Evolutionary conservation across 805 yeast genomes (phyloP).

Genomic region (Saccharomycopsis lassenensis): DNA sequence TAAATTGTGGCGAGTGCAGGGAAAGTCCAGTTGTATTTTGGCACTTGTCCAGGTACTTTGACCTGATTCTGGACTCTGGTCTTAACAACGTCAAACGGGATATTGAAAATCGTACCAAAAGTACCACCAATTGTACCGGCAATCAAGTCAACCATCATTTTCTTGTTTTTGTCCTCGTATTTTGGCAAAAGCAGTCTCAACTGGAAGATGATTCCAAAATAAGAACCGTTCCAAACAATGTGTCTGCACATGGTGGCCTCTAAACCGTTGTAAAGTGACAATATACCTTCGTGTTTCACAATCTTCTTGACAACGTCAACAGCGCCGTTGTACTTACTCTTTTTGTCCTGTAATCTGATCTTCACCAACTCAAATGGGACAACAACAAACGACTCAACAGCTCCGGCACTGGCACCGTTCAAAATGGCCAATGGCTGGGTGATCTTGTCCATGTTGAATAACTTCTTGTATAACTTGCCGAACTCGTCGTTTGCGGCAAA

Average conservation of each 20-base stretch:
- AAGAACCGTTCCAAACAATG: constrained; percentile 94
- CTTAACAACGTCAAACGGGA: constrained; percentile 96
- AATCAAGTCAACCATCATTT: constrained; percentile 76
- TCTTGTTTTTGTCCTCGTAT: constrained; percentile 58
- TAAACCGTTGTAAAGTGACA: constrained; percentile 85
- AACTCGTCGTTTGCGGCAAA: constrained; percentile 98
- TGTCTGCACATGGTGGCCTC: constrained; percentile 98
- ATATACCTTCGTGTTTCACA: constrained; percentile 61
- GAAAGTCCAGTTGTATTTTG: constrained; percentile 86
- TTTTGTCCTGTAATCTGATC: constrained; percentile 85
- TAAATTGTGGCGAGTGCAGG: constrained; percentile 68
- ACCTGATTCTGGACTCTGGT: constrained; percentile 82
- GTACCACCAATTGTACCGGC: constrained; percentile 98
- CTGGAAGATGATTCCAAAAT: constrained; percentile 91
- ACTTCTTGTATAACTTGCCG: constrained; percentile 68
- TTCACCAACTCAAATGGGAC: constrained; percentile 96
- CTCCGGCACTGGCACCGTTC: constrained; percentile 98
- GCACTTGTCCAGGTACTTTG: constrained; percentile 56
- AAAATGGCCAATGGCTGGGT: constrained; percentile 77
- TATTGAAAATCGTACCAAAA: constrained; percentile 86
- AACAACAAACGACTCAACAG: constrained; percentile 90
- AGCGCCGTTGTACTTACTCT: constrained; percentile 74
- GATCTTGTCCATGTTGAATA: constrained; percentile 58
- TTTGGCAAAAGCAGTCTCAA: constrained; percentile 69
- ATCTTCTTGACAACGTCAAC: constrained; percentile 70